Evolutionary conservation across 2,329 filamentous ascomycete genomes (phyloP).

Genomic region (Mariannaea elegans): DNA sequence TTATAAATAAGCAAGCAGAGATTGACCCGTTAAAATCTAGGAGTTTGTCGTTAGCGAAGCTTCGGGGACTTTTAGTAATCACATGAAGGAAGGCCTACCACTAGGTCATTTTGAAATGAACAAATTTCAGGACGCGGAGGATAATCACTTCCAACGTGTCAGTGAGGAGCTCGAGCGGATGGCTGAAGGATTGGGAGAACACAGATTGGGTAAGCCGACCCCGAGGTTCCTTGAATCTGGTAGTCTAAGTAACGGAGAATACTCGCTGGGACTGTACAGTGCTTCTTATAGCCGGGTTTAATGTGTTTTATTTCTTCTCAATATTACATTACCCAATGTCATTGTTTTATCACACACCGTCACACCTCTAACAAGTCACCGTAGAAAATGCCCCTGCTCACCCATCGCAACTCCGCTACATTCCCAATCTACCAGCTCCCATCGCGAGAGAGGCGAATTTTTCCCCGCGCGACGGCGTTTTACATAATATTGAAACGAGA

Average conservation of each 20-base stretch:
- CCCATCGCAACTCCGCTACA: neutral
- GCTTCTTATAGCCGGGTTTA: neutral
- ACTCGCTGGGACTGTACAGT: neutral
- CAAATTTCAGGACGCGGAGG: slow-evolving; percentile 13
- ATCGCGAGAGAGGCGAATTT: slow-evolving; percentile 10
- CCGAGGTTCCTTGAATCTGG: neutral
- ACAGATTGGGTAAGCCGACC: slow-evolving; percentile 2
- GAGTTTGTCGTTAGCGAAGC: slow-evolving; percentile 9
- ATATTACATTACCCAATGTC: neutral
- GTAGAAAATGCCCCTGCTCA: neutral
- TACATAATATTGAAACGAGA: neutral
- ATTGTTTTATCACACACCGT: too few species aligned
- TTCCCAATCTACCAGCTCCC: neutral
- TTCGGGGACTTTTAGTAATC: neutral
- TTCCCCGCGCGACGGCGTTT: neutral
- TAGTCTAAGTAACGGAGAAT: neutral
- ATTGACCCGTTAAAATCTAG: neutral
- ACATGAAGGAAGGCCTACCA: slow-evolving; percentile 7
- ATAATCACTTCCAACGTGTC: slow-evolving; percentile 1
- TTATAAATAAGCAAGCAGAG: fast-evolving
- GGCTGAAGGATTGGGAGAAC: neutral
- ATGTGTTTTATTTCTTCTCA: too few species aligned
- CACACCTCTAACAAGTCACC: neutral
- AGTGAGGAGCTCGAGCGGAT: neutral
- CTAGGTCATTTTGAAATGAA: slow-evolving; percentile 21